These are phyloP conservation scores for Ormosia semicastrata DNA, from an alignment of 306 rosid species.

Conservation along the genomic window DNA sequence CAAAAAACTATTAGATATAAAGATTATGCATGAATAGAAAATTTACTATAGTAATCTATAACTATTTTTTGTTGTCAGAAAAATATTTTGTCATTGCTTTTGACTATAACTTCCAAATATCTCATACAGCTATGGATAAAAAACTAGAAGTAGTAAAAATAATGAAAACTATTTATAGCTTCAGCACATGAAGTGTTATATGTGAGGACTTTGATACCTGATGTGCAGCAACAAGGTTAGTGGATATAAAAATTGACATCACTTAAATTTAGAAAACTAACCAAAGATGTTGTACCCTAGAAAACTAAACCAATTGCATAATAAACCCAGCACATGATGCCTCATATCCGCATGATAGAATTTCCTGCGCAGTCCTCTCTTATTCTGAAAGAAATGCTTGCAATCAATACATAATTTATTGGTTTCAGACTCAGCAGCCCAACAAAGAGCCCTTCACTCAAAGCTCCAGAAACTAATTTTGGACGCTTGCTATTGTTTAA, in stretches of 20 bases:
- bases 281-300: not conserved
- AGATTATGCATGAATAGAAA: not conserved
- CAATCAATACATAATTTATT: no score
- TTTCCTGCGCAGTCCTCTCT: not conserved
- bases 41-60: not conserved
- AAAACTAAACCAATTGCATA: not conserved
- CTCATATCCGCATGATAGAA: not conserved
- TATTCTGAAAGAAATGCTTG: not conserved
- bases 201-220: constrained; percentile 55
- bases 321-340: not conserved
- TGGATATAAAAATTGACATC: not conserved
- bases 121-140: not conserved
- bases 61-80: not conserved
- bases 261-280: not conserved
- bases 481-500: not conserved
- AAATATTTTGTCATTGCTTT: not conserved
- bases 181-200: not conserved
- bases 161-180: not conserved
- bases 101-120: not conserved
- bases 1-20: not conserved
- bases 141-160: not conserved
- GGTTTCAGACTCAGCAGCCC: constrained; percentile 6
- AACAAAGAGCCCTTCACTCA: not conserved
- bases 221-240: constrained; percentile 23
- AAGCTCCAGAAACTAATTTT: not conserved